phyloP scores from a whole-genome alignment of 2,329 filamentous ascomycete species.

The Colletotrichum viniferum region DNA sequence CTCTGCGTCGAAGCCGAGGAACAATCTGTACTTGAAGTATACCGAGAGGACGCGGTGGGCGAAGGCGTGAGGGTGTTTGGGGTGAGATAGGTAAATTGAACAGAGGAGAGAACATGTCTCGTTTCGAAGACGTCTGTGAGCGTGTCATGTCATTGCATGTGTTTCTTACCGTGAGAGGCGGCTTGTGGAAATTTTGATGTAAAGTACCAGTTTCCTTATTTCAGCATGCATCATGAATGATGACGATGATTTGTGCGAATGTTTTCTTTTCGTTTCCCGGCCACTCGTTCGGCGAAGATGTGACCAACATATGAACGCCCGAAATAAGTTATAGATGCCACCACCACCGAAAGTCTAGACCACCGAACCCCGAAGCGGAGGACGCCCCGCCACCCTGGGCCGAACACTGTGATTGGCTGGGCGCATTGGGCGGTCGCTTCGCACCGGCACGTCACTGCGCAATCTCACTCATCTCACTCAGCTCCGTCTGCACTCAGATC shows the following conservation, averaged over 20 bases:
- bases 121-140: neutral
- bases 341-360: neutral
- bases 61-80: neutral
- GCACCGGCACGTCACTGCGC: neutral
- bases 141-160: neutral
- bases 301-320: neutral
- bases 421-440: neutral
- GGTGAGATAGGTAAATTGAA: neutral
- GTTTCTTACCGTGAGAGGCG: neutral
- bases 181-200: neutral
- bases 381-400: neutral
- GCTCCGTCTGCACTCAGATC: neutral
- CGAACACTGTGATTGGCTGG: neutral
- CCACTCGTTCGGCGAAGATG: neutral
- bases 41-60: slow-evolving; percentile 11
- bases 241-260: neutral
- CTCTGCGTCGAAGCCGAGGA: slow-evolving; percentile 42
- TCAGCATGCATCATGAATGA: accelerated
- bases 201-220: neutral
- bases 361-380: slow-evolving; percentile 16
- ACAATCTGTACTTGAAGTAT: slow-evolving; percentile 39
- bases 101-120: neutral
- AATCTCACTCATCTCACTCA: neutral
- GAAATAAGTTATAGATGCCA: neutral
- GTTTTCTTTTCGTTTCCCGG: neutral